Evolutionary conservation across 2,329 filamentous ascomycete species (phyloP).

Genomic region (Byssochlamys sp.): DNA sequence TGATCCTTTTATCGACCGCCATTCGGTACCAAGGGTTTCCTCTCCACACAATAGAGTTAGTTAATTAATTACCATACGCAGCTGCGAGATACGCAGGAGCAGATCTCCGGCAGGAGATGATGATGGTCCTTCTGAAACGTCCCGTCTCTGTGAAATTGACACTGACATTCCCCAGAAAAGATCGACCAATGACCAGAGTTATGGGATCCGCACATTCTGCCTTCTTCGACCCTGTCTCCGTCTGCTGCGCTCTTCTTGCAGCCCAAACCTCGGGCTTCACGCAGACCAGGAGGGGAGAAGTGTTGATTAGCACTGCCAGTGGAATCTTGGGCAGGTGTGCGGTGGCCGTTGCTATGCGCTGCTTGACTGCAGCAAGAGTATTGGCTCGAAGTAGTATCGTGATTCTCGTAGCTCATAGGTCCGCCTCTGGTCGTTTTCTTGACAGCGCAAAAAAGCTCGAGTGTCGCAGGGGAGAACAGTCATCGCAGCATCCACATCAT

Average conservation of each 20-base stretch:
- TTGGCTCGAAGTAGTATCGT: background rate
- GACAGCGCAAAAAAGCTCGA: background rate
- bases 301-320: background rate
- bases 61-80: background rate
- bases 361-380: background rate
- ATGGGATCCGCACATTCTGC: background rate
- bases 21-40: background rate
- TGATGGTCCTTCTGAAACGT: background rate
- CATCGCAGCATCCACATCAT: background rate
- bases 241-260: background rate
- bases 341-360: background rate
- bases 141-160: slow-evolving; percentile 1
- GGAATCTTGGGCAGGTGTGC: background rate
- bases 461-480: background rate
- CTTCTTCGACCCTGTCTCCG: background rate
- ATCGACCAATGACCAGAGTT: slow-evolving; percentile 1
- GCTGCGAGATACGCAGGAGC: background rate
- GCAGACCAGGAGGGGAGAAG: background rate
- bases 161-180: background rate
- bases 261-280: background rate
- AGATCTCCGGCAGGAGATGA: slow-evolving; percentile 1
- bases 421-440: background rate
- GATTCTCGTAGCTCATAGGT: background rate
- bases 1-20: background rate
- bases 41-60: background rate